Conservation (phyloP, 2,329 filamentous ascomycete species). For the Sclerotiophoma versabilis region DNA sequence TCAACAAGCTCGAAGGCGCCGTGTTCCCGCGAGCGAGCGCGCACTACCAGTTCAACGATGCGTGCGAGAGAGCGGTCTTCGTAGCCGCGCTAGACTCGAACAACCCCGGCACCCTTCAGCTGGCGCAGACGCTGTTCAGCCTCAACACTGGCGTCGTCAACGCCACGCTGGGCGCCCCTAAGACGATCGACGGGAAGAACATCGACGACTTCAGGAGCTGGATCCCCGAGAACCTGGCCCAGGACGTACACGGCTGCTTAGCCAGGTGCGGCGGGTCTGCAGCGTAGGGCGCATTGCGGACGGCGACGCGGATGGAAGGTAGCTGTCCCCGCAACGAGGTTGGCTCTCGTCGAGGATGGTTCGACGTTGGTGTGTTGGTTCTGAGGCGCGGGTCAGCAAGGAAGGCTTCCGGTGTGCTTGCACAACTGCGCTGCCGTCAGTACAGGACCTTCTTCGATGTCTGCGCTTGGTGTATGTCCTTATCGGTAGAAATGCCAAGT, state of each 20-base stretch:
- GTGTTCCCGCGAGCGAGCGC: constrained; percentile 57
- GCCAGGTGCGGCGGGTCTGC: constrained; percentile 41
- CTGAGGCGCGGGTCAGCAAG: too few relatives aligned
- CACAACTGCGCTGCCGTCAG: too few relatives aligned
- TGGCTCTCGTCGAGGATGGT: not conserved
- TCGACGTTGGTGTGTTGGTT: too few relatives aligned
- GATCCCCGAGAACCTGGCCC: constrained; percentile 59
- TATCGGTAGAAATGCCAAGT: too few relatives aligned
- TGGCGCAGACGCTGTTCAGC: too few relatives aligned
- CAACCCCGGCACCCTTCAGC: constrained; percentile 51
- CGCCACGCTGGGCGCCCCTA: constrained; percentile 47
- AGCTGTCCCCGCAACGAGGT: not conserved
- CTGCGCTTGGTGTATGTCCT: too few relatives aligned
- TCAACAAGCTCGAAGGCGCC: constrained; percentile 49
- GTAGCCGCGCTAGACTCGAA: constrained; percentile 54
- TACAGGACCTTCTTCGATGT: too few relatives aligned
- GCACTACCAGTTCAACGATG: constrained; percentile 57
- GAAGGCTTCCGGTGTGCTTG: too few relatives aligned
- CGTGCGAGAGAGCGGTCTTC: constrained; percentile 43
- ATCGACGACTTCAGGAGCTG: constrained; percentile 43
- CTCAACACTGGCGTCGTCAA: constrained; percentile 47
- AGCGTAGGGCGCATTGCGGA: not conserved
- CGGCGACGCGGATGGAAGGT: not conserved
- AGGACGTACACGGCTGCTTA: too few relatives aligned
- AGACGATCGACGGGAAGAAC: constrained; percentile 40